Conservation (phyloP, 1,284 basidiomycete species). For the Mrakiaceae sp. region DNA sequence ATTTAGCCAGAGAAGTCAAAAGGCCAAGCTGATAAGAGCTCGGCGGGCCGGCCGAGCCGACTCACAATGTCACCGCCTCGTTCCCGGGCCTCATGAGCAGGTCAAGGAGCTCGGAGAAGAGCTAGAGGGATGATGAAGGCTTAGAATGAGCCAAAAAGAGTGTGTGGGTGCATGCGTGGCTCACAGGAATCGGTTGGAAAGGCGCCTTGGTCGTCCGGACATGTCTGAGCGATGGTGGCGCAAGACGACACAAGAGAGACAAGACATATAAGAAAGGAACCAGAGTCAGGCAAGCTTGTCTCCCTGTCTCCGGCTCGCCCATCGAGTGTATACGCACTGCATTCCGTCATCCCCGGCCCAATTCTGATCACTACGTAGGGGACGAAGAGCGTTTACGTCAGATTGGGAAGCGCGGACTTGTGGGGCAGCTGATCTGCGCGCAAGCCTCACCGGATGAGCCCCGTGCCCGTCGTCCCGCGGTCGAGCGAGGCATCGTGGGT, state of each 20-base stretch:
- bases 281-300: too few species aligned
- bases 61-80: slow-evolving; percentile 28
- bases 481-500: slow-evolving; percentile 51
- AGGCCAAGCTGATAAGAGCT: slow-evolving; percentile 49
- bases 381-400: too few species aligned
- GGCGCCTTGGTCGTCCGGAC: slow-evolving; percentile 72
- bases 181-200: slow-evolving; percentile 74
- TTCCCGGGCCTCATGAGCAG: slow-evolving; percentile 50
- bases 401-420: too few species aligned
- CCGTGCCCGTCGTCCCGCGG: slow-evolving; percentile 45
- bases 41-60: too few species aligned
- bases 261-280: not conserved
- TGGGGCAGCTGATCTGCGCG: too few species aligned
- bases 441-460: slow-evolving; percentile 30
- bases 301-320: not conserved
- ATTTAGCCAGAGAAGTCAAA: slow-evolving; percentile 44
- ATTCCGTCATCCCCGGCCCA: slow-evolving; percentile 32
- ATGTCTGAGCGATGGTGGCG: slow-evolving; percentile 34
- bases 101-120: slow-evolving; percentile 50
- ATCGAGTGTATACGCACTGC: slow-evolving; percentile 24
- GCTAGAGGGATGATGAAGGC: too few species aligned
- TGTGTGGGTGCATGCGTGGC: slow-evolving; percentile 33
- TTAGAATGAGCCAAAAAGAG: too few species aligned
- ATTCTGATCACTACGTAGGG: slow-evolving; percentile 30
- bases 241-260: not conserved